Percentiles rank a stretch among this genome's conserved stretches.
Evolutionary conservation across 2,329 filamentous ascomycete genomes (phyloP).

Genomic region (Dactylellina leptospora): DNA sequence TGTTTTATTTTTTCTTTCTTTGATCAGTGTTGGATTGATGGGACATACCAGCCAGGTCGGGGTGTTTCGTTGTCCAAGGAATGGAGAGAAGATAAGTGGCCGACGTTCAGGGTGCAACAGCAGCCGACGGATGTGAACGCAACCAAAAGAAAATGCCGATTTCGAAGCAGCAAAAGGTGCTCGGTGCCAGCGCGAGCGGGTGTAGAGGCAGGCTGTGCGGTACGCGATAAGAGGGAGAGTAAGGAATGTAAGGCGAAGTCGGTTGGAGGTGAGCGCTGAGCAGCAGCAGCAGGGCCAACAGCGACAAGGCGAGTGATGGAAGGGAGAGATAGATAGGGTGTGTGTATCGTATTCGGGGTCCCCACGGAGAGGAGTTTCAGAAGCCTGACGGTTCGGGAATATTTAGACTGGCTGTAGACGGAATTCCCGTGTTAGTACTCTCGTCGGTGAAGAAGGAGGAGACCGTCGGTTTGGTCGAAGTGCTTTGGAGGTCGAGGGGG

Average conservation of each 20-base stretch:
- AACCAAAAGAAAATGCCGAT: slow-evolving; percentile 5
- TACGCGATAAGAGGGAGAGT: slow-evolving; percentile 28
- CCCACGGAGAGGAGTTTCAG: background rate
- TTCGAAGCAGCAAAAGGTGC: slow-evolving; percentile 32
- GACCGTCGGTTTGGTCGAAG: background rate
- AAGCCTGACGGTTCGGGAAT: background rate
- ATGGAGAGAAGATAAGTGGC: slow-evolving; percentile 43
- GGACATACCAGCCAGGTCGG: slow-evolving; percentile 52
- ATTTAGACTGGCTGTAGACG: background rate
- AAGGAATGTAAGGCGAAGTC: slow-evolving; percentile 14
- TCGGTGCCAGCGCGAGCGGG: slow-evolving; percentile 52
- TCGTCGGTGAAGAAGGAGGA: background rate
- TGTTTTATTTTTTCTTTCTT: slow-evolving; percentile 24
- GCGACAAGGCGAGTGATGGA: slow-evolving; percentile 15
- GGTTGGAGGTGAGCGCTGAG: slow-evolving; percentile 21
- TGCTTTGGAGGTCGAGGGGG: background rate
- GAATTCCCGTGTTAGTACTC: background rate
- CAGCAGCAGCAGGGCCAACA: slow-evolving; percentile 26
- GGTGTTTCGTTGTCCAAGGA: slow-evolving; percentile 51
- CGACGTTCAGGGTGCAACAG: slow-evolving; percentile 19
- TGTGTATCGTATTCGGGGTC: no score
- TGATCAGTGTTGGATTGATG: slow-evolving; percentile 47
- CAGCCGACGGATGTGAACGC: slow-evolving; percentile 38
- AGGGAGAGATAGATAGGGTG: slow-evolving; percentile 3
- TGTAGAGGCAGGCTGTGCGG: slow-evolving; percentile 31